Base-by-base conservation (phyloP, 345 rosid species). In the Camelina neglecta region DNA sequence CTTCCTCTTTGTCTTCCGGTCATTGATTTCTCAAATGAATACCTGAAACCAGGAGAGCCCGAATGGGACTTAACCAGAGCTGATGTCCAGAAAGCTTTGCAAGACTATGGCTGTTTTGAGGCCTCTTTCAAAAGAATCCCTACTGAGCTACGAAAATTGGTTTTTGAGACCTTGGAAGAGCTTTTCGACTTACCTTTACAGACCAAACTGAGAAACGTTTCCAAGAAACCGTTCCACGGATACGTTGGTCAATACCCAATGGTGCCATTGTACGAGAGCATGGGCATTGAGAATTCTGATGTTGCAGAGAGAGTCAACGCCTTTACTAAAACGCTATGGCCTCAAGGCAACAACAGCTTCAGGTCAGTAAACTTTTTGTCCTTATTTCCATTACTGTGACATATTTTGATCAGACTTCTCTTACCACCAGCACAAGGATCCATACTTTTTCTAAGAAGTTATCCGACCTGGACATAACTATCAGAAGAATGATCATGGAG, bases 71-170 rank as follows among this genome's bases (percentile, higher is more conserved):
- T 44, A 15, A 76, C 80, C 70, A 81, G 67, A 76, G 67, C 67
- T 60, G 60, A 78, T 35, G 87, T 86, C 67, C 50, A 72, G 16
- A 49, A 67, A 80, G 86, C 91, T 10, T 80, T 88, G 3, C 86
- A 85, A 75, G 83, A 85, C 31, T 84, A 81, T 21, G 93, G 96
- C 16, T 86, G 88, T 68, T 90, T 90, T 26, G 93, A 90, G 75
- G 96, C 90, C 0, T 68, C 62, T 57, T 85, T 83, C 47, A 48
- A 84, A 55, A 77, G 18, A 56, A 71, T 76, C 65, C 82, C 93
- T 1, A 0, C 55, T 8, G 88, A 84, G 35, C 70, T 74, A 15
- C 63, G 81, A 8, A 76, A 79, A 55, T 72, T 75, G 0, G 33
- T 84, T 29, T 80, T 86, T n/a, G 60, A 21, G 10, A 72, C 79